Percentiles rank a stretch among this genome's conserved stretches.
These are phyloP conservation scores for Clavispora phyllophila DNA, from an alignment of 805 yeast genomes.

Conservation along the genomic window DNA sequence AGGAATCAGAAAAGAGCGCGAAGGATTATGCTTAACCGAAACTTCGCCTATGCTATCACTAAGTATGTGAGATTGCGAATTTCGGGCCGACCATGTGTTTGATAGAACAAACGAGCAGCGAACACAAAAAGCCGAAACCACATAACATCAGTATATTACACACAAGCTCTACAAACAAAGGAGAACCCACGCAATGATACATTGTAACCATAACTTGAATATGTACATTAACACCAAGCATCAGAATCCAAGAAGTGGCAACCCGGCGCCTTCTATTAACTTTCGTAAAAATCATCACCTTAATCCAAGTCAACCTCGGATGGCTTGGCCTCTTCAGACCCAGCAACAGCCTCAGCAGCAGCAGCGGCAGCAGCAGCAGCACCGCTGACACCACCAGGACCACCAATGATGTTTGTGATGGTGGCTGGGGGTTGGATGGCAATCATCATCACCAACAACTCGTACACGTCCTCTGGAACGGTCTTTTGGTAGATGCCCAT, in stretches of 20 bases:
- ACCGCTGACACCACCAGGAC: conserved; percentile 14
- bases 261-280: neutral
- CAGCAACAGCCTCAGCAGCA: conserved; percentile 17
- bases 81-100: too few species aligned
- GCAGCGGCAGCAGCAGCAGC: conserved; percentile 22
- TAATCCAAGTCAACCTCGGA: conserved; percentile 16
- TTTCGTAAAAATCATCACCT: conserved; percentile 1
- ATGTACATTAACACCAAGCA: neutral
- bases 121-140: too few species aligned
- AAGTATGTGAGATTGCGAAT: too few species aligned
- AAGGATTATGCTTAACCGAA: too few species aligned
- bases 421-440: conserved; percentile 86
- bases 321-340: conserved; percentile 13
- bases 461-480: conserved; percentile 77
- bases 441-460: conserved; percentile 79
- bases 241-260: conserved; percentile 1
- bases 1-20: too few species aligned
- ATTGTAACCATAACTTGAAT: neutral
- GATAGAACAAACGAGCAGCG: too few species aligned
- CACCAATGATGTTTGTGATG: conserved; percentile 60
- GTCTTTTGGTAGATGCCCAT: conserved; percentile 86
- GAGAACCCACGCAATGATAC: neutral
- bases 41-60: too few species aligned
- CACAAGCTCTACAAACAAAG: neutral
- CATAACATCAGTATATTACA: too few species aligned